A percentile compares a stretch with the other conserved stretches of the same genome.
Conservation (phyloP, 257 asterid genomes). For the Salvia rosmarinus region DNA sequence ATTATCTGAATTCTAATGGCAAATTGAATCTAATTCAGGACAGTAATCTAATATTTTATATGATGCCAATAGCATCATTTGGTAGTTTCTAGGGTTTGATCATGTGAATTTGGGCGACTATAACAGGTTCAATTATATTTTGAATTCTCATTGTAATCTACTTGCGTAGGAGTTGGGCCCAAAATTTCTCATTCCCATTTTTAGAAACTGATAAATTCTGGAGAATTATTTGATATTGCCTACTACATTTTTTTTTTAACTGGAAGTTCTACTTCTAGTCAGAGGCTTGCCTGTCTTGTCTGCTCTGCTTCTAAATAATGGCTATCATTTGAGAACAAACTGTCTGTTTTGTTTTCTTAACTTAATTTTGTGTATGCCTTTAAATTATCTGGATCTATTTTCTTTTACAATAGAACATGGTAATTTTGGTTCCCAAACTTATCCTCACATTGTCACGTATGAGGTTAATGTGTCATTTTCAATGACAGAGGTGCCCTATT, state of each 20-base stretch:
- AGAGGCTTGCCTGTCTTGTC: no score
- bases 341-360: background rate
- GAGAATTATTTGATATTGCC: no score
- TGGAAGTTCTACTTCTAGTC: background rate
- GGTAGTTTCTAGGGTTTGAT: constrained; percentile 1
- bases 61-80: background rate
- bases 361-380: background rate
- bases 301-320: no score
- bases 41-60: background rate
- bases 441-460: no score
- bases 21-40: constrained; percentile 14
- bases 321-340: constrained; percentile 5
- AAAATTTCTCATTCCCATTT: background rate
- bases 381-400: background rate
- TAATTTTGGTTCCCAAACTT: background rate
- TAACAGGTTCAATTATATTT: background rate
- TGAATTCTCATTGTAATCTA: background rate
- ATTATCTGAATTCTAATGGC: background rate
- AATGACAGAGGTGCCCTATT: background rate
- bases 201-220: background rate
- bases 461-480: background rate
- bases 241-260: background rate
- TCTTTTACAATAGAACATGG: background rate
- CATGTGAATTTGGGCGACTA: background rate
- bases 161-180: background rate